Evolutionary conservation across 306 rosid genomes (phyloP).

Genomic region (Clitoria ternatea): DNA sequence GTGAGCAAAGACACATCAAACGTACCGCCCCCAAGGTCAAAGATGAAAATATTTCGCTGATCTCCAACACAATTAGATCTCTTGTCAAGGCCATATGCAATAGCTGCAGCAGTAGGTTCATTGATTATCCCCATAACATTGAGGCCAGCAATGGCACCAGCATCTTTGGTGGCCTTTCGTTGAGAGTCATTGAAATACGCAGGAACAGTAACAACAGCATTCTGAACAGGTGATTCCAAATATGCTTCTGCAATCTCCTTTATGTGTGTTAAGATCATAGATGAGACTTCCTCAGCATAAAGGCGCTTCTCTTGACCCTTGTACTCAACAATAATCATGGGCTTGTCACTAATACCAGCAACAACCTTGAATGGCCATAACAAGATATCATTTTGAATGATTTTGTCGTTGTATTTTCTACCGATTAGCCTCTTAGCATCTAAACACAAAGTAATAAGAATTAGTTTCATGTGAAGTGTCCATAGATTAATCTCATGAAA

Average conservation of each 20-base stretch:
- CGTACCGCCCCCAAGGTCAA: slow-evolving; percentile 22
- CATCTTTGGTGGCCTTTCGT: slow-evolving; percentile 2
- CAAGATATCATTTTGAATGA: slow-evolving; percentile 18
- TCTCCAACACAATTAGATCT: neutral
- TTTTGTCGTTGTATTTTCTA: slow-evolving; percentile 28
- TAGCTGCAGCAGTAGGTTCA: slow-evolving; percentile 22
- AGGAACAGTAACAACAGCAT: slow-evolving; percentile 45
- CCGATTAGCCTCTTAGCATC: slow-evolving; percentile 62
- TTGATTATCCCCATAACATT: slow-evolving; percentile 16
- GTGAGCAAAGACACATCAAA: slow-evolving; percentile 26
- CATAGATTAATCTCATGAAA: too few species aligned
- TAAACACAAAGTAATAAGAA: neutral
- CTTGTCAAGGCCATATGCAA: slow-evolving; percentile 21
- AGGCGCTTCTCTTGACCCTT: slow-evolving; percentile 43
- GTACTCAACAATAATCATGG: slow-evolving; percentile 41
- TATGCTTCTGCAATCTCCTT: slow-evolving; percentile 41
- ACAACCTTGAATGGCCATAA: slow-evolving; percentile 52
- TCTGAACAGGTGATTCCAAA: slow-evolving; percentile 21
- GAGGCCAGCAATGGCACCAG: neutral
- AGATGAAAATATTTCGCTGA: slow-evolving; percentile 11
- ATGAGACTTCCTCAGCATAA: slow-evolving; percentile 50
- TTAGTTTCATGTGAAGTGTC: too few species aligned
- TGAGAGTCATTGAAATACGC: slow-evolving; percentile 24
- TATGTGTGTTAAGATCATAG: slow-evolving; percentile 50
- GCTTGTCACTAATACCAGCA: slow-evolving; percentile 37